These are phyloP conservation scores for Rhizoclosmatium globosum DNA, from an alignment of 192 early-diverging fungal species.

Conservation along the genomic window DNA sequence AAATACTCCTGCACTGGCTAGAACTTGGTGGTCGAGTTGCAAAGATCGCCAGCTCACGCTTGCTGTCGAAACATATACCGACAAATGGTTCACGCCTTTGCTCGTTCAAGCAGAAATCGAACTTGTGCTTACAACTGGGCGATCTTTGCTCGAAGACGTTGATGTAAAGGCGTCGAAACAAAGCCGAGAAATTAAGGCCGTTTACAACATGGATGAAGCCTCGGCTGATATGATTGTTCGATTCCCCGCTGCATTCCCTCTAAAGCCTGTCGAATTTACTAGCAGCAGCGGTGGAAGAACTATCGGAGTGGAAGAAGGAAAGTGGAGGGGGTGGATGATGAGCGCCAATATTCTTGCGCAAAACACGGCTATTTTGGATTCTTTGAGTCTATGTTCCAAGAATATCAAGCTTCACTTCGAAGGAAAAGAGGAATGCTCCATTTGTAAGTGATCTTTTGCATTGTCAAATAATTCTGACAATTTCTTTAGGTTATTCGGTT, in stretches of 20 bases:
- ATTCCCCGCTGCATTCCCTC: constrained; percentile 73
- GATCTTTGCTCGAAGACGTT: constrained; percentile 62
- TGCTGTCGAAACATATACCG: constrained; percentile 80
- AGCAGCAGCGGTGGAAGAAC: constrained; percentile 58
- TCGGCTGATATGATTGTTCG: constrained; percentile 76
- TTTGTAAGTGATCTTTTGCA: constrained; percentile 67
- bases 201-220: constrained; percentile 82
- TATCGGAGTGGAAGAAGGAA: constrained; percentile 73
- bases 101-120: constrained; percentile 72
- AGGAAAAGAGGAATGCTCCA: constrained; percentile 94
- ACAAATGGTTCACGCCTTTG: constrained; percentile 71
- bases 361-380: constrained; percentile 83
- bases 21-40: constrained; percentile 84
- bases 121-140: constrained; percentile 57
- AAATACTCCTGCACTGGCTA: constrained; percentile 73
- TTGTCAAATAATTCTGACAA: not conserved
- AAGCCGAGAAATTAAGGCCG: constrained; percentile 73
- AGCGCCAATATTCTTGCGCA: constrained; percentile 70
- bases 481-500: constrained; percentile 77
- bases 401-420: constrained; percentile 94
- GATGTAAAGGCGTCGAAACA: constrained; percentile 68
- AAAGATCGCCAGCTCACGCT: constrained; percentile 78
- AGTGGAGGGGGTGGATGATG: constrained; percentile 75
- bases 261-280: constrained; percentile 76
- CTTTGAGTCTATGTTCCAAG: constrained; percentile 77